Conservation (phyloP, 257 asterid genomes). For the Solanum chiquidenum region DNA sequence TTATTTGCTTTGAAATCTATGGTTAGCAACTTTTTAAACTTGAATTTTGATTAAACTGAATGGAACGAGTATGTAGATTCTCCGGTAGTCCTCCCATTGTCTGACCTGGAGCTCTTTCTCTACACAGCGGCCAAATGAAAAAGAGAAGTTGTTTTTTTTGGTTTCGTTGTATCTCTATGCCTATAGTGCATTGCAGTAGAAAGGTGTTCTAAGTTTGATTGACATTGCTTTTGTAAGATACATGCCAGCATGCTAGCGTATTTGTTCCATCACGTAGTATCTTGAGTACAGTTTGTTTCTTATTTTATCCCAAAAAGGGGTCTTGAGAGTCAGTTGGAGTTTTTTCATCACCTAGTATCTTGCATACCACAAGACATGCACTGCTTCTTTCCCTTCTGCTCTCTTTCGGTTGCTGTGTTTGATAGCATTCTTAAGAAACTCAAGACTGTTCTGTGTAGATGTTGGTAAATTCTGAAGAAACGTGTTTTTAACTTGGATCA, state of each 20-base stretch:
- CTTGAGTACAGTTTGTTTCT: neutral
- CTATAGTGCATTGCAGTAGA: neutral
- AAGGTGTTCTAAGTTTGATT: neutral
- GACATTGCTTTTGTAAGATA: neutral
- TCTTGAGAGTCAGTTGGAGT: neutral
- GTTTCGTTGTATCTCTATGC: neutral
- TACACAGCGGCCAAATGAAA: neutral
- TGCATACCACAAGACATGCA: neutral
- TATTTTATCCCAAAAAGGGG: neutral
- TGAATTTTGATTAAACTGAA: neutral
- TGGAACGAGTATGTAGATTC: neutral
- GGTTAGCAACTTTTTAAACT: neutral
- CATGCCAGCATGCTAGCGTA: neutral
- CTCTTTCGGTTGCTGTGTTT: neutral
- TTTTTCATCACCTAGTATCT: neutral
- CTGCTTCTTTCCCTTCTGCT: neutral
- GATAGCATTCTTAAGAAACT: neutral
- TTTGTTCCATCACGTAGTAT: neutral
- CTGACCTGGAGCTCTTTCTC: neutral
- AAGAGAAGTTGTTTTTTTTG: neutral
- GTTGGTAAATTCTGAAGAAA: neutral
- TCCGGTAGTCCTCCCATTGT: neutral
- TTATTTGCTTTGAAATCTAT: neutral
- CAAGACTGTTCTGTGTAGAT: neutral
- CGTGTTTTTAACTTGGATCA: neutral